Evolutionary conservation across 768 basidiomycete species (phyloP).

Genomic region (Collybia mongolica): DNA sequence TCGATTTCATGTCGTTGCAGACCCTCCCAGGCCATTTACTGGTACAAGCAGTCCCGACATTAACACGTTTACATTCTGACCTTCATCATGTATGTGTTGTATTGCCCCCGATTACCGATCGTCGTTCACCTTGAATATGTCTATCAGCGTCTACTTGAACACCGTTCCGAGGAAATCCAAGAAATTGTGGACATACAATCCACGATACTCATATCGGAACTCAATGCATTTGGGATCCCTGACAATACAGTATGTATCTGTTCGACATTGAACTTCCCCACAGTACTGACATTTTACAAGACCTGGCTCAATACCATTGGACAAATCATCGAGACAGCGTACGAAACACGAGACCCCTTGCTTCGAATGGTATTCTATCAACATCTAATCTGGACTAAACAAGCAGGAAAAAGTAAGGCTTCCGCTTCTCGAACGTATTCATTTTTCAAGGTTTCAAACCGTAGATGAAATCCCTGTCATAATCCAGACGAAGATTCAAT

Average conservation of each 20-base stretch:
- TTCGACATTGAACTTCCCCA: background rate
- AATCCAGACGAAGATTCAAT: conserved; percentile 38
- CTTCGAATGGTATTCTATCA: conserved; percentile 50
- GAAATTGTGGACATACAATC: conserved; percentile 14
- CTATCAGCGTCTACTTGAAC: conserved; percentile 6
- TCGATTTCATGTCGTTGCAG: conserved; percentile 38
- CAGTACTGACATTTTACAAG: conserved; percentile 8
- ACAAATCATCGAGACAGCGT: conserved; percentile 39
- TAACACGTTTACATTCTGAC: conserved; percentile 15
- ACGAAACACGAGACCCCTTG: conserved; percentile 33
- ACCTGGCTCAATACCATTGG: conserved; percentile 18
- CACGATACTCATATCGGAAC: conserved; percentile 29
- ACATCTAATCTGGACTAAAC: conserved; percentile 53
- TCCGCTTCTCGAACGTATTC: background rate
- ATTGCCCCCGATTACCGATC: background rate
- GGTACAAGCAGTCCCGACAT: conserved; percentile 12
- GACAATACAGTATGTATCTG: conserved; percentile 2
- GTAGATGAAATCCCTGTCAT: conserved; percentile 31
- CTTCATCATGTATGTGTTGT: conserved; percentile 20
- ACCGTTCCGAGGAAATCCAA: conserved; percentile 1
- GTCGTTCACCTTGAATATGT: background rate
- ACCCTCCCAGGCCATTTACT: conserved; percentile 24
- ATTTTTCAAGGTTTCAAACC: background rate
- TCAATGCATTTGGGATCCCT: conserved; percentile 27
- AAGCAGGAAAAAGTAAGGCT: conserved; percentile 38